These are phyloP conservation scores for Adansonia madagascariensis DNA, from an alignment of 441 rosid genomes.

Conservation along the genomic window DNA sequence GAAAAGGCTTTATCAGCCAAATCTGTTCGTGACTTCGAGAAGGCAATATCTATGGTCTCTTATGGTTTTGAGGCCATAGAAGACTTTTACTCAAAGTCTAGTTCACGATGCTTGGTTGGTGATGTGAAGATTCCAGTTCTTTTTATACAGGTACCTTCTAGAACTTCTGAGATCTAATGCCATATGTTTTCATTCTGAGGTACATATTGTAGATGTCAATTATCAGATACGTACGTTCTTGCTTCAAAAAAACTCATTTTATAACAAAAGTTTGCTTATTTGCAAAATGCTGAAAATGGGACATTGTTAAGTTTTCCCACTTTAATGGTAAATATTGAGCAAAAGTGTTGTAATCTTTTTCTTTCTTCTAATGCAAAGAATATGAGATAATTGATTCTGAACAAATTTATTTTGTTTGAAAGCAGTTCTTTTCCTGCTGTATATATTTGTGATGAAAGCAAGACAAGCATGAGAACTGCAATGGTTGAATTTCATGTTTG, in stretches of 20 bases:
- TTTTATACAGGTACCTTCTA: conserved; percentile 76
- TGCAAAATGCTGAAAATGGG: not conserved
- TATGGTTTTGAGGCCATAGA: conserved; percentile 81
- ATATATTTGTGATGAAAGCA: conserved; percentile 2
- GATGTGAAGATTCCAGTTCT: conserved; percentile 91
- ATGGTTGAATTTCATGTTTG: conserved; percentile 14
- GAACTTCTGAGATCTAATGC: conserved; percentile 21
- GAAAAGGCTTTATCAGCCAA: conserved; percentile 79
- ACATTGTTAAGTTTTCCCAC: not conserved
- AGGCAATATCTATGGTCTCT: conserved; percentile 87
- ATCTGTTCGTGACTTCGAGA: conserved; percentile 89
- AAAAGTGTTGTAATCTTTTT: not conserved
- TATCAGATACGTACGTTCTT: conserved; percentile 1
- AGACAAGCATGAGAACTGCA: not conserved
- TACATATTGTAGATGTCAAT: not conserved
- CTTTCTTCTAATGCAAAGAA: not conserved
- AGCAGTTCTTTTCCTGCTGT: not conserved
- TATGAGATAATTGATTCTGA: not conserved
- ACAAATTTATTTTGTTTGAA: conserved; percentile 11
- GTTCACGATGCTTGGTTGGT: conserved; percentile 70
- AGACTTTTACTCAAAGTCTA: conserved; percentile 79
- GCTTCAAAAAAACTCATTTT: conserved; percentile 2
- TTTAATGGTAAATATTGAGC: conserved; percentile 3
- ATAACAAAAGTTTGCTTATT: not conserved
- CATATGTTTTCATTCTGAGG: not conserved